Conservation (phyloP, 2,329 filamentous ascomycete species). For the Penicillium expansum region DNA sequence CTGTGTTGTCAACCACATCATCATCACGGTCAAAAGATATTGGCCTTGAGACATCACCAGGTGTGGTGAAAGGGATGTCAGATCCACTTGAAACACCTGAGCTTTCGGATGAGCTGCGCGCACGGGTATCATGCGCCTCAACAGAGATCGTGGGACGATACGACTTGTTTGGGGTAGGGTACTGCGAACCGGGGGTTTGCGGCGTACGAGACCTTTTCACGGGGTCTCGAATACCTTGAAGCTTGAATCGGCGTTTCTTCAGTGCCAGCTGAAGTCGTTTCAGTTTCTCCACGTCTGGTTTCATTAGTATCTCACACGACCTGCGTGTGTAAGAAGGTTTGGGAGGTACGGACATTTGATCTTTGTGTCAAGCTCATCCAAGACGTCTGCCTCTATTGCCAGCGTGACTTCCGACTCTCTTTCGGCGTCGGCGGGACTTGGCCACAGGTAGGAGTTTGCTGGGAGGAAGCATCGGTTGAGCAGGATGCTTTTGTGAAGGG, state of each 20-base stretch:
- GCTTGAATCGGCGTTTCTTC: slow-evolving; percentile 1
- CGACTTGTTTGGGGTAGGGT: neutral
- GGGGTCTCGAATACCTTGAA: neutral
- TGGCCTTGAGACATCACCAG: neutral
- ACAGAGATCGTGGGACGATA: neutral
- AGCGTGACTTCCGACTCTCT: neutral
- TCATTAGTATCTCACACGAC: neutral
- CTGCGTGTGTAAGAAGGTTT: neutral
- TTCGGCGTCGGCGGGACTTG: neutral
- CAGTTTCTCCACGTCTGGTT: slow-evolving; percentile 3
- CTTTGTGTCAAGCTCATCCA: neutral
- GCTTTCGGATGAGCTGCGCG: neutral
- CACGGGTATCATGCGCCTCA: neutral
- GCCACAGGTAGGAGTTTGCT: neutral
- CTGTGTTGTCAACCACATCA: neutral
- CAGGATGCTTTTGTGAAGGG: neutral
- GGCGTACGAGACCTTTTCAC: neutral
- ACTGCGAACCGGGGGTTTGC: neutral
- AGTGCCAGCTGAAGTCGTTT: slow-evolving; percentile 6
- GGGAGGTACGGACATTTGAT: slow-evolving; percentile 1
- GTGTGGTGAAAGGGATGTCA: neutral
- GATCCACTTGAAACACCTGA: neutral
- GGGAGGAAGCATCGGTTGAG: slow-evolving; percentile 1
- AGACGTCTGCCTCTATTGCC: slow-evolving; percentile 1
- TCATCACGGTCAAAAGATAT: neutral